Conservation (phyloP, 257 asterid species). For the Cynanchum wilfordii region DNA sequence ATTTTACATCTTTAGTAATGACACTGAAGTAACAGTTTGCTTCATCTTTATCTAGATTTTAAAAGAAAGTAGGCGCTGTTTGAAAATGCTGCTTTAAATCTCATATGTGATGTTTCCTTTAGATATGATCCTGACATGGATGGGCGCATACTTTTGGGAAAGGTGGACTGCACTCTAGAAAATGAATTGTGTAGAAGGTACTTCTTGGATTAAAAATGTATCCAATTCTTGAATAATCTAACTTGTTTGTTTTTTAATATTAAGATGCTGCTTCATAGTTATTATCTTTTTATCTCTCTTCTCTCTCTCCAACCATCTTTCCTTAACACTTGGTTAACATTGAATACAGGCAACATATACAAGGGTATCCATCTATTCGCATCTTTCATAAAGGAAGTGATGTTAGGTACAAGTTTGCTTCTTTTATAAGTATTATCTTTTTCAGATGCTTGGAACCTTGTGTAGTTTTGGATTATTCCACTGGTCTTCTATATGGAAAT, state of each 20-base stretch:
- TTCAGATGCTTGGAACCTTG: background rate
- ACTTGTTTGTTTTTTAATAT: background rate
- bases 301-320: background rate
- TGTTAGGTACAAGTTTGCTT: constrained; percentile 45
- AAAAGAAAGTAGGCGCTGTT: background rate
- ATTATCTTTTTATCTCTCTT: constrained; percentile 7
- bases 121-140: constrained; percentile 78
- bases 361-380: constrained; percentile 90
- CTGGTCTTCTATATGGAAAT: background rate
- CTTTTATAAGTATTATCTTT: background rate
- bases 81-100: constrained; percentile 14
- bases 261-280: background rate
- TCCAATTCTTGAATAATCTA: background rate
- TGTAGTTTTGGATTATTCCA: background rate
- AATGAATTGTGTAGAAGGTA: constrained; percentile 74
- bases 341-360: constrained; percentile 13
- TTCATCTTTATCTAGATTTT: background rate
- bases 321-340: constrained; percentile 14
- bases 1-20: background rate
- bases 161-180: constrained; percentile 88
- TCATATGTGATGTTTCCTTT: constrained; percentile 25
- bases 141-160: constrained; percentile 82
- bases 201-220: constrained; percentile 9
- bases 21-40: background rate
- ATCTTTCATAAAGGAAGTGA: constrained; percentile 88